Evolutionary conservation across 2,329 filamentous ascomycete species (phyloP).

Genomic region (Penicillium sp.): DNA sequence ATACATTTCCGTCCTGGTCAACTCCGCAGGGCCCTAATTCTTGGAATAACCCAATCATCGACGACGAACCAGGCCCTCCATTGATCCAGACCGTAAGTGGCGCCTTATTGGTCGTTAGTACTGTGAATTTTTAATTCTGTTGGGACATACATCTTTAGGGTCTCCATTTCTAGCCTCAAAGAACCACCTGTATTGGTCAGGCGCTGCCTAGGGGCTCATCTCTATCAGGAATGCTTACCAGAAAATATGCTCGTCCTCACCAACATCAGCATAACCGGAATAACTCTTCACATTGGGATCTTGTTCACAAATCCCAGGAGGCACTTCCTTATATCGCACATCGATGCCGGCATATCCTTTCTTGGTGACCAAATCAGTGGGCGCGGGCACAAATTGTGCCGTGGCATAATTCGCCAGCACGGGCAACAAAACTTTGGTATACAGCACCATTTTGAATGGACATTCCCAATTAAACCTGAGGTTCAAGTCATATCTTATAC

Average conservation of each 20-base stretch:
- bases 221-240: conserved; percentile 1
- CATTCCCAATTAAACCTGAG: not conserved
- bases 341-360: conserved; percentile 8
- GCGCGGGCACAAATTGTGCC: not conserved
- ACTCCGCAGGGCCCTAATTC: conserved; percentile 1
- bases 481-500: not conserved
- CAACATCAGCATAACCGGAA: conserved; percentile 22
- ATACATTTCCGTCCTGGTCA: not conserved
- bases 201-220: not conserved
- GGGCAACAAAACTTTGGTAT: not conserved
- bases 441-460: not conserved
- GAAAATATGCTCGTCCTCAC: conserved; percentile 21
- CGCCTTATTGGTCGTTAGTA: not conserved
- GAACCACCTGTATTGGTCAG: not conserved
- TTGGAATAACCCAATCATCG: not conserved
- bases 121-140: not conserved
- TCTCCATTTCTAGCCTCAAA: conserved; percentile 1
- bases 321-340: conserved; percentile 20
- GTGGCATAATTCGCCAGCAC: not conserved
- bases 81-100: conserved; percentile 2
- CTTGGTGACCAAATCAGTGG: not conserved
- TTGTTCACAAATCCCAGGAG: conserved; percentile 20
- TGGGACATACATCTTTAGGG: not conserved
- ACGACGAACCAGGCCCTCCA: not conserved
- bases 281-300: conserved; percentile 22